phyloP scores from a whole-genome alignment of 2,329 filamentous ascomycete species.

The Colletotrichum eleusines region DNA sequence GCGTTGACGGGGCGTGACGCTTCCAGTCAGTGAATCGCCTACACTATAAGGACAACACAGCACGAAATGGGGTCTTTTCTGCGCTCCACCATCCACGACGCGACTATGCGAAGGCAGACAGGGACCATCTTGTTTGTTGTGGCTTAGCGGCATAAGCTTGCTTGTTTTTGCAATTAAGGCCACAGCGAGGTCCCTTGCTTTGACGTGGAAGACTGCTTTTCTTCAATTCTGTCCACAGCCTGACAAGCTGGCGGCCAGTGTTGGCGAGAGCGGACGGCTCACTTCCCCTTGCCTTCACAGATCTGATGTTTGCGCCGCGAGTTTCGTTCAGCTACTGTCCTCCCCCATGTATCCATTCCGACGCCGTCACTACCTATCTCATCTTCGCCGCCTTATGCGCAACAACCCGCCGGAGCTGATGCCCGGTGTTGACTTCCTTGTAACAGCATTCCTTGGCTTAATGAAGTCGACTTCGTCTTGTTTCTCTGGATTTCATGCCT shows the following conservation, averaged over 20 bases:
- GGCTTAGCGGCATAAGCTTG: constrained; percentile 10
- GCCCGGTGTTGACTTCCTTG: constrained; percentile 10
- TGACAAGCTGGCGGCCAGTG: constrained; percentile 18
- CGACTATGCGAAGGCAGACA: constrained; percentile 1
- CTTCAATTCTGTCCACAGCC: constrained; percentile 32
- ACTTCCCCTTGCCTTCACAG: constrained; percentile 20
- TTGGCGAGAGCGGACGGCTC: constrained; percentile 34
- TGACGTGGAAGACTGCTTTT: constrained; percentile 37
- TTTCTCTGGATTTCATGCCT: background rate
- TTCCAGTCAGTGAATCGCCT: constrained; percentile 13
- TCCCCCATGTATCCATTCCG: constrained; percentile 22
- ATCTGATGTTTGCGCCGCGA: constrained; percentile 26
- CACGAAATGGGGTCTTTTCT: background rate
- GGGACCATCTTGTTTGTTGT: constrained; percentile 29
- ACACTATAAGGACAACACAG: background rate
- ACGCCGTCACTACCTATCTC: constrained; percentile 1
- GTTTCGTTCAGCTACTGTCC: constrained; percentile 17
- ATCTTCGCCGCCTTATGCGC: constrained; percentile 14
- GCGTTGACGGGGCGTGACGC: background rate
- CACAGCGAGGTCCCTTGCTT: constrained; percentile 39
- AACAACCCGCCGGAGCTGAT: constrained; percentile 5
- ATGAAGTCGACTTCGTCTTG: constrained; percentile 26
- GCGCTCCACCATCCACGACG: constrained; percentile 16
- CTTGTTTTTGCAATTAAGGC: constrained; percentile 13
- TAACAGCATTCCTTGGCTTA: constrained; percentile 20